A percentile compares a stretch with the other conserved stretches of the same genome.
phyloP scores from a whole-genome alignment of 78 protist genomes.

The Isochrysis galbana region DNA sequence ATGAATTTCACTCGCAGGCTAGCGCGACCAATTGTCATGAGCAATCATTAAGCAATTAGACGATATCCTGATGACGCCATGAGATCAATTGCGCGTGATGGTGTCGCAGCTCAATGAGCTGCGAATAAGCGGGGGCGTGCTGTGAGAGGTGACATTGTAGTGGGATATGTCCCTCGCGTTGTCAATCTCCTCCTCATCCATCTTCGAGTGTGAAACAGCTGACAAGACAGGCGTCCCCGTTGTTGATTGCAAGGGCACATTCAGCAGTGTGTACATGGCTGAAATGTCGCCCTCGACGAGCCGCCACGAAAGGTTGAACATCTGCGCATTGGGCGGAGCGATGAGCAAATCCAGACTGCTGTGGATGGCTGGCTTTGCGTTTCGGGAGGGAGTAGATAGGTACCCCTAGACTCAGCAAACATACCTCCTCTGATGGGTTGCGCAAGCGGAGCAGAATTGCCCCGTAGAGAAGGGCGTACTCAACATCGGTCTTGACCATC shows the following conservation, averaged over 20 bases:
- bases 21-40: too few relatives aligned
- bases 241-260: not conserved
- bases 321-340: not conserved
- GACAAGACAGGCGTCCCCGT: not conserved
- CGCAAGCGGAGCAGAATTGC: not conserved
- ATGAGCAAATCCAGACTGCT: not conserved
- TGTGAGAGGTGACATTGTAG: too few relatives aligned
- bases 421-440: not conserved
- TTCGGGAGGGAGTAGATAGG: not conserved
- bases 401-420: not conserved
- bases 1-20: too few relatives aligned
- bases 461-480: not conserved
- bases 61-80: too few relatives aligned
- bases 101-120: too few relatives aligned
- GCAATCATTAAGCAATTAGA: too few relatives aligned
- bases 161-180: not conserved
- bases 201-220: too few relatives aligned
- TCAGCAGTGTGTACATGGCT: not conserved
- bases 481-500: not conserved
- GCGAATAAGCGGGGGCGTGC: too few relatives aligned
- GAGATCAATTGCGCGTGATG: too few relatives aligned
- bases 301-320: not conserved
- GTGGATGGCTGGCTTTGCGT: not conserved
- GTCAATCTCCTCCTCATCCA: not conserved
- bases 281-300: not conserved